These are phyloP conservation scores for Cajanus cajan DNA, from an alignment of 306 rosid genomes.

Conservation along the genomic window DNA sequence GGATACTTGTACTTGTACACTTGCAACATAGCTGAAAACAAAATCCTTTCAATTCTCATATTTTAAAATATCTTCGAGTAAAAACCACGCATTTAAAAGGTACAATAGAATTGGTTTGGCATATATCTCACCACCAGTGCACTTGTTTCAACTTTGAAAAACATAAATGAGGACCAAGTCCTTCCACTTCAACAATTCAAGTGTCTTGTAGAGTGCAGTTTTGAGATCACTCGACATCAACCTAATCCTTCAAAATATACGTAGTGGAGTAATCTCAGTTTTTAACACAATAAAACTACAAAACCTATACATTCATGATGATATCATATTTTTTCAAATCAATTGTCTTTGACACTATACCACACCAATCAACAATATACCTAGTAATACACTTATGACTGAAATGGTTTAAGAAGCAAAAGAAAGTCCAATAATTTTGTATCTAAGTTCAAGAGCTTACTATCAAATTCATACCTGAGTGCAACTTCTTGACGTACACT, in stretches of 20 bases:
- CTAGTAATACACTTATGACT: background rate
- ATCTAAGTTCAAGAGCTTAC: conserved; percentile 2
- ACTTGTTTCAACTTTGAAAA: background rate
- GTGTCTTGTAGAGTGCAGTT: background rate
- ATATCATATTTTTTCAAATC: background rate
- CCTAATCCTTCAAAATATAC: background rate
- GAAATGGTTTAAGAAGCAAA: background rate
- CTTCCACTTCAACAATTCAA: background rate
- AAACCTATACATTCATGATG: background rate
- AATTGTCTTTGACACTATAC: background rate
- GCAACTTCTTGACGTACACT: conserved; percentile 98
- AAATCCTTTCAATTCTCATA: background rate
- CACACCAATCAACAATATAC: background rate
- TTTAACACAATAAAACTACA: background rate
- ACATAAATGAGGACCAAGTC: background rate
- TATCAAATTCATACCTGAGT: conserved; percentile 62
- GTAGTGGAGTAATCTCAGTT: background rate
- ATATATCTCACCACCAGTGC: background rate
- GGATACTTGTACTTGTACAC: background rate
- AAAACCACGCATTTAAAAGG: background rate
- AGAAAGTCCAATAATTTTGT: background rate
- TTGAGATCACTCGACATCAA: background rate
- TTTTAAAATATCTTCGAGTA: background rate
- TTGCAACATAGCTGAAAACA: background rate
- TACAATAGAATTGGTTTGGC: background rate